Conservation (phyloP, 768 basidiomycete species). For the Daedalea quercina region DNA sequence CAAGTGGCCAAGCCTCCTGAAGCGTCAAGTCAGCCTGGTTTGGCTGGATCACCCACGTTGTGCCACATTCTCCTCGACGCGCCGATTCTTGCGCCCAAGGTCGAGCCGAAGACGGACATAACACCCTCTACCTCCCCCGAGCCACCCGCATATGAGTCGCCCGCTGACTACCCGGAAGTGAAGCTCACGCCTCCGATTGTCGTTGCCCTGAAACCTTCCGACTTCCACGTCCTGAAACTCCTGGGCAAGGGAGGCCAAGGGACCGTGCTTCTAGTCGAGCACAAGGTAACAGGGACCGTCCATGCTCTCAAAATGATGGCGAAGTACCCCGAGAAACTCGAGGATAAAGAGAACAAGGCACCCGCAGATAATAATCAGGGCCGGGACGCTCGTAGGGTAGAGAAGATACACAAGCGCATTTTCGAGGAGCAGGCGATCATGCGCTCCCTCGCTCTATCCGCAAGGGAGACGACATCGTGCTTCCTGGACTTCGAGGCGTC, state of each 20-base stretch:
- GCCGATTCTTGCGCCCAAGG: no score
- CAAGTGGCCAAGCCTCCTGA: neutral
- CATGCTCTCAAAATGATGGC: conserved; percentile 97
- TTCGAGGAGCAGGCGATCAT: conserved; percentile 13
- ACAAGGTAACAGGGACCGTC: conserved; percentile 13
- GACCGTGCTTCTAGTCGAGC: conserved; percentile 18
- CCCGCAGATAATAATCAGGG: conserved; percentile 89
- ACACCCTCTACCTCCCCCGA: no score
- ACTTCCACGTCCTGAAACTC: neutral
- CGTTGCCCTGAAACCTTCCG: neutral
- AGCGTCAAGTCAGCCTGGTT: neutral
- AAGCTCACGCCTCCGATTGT: no score
- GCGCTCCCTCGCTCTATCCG: neutral
- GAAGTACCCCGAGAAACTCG: conserved; percentile 91
- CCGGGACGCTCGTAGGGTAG: conserved; percentile 93
- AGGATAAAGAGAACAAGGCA: conserved; percentile 91
- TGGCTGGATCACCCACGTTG: neutral
- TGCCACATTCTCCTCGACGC: no score
- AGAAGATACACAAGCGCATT: conserved; percentile 70
- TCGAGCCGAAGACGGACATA: no score
- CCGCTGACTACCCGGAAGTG: no score
- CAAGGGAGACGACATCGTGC: neutral
- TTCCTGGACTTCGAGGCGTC: conserved; percentile 9
- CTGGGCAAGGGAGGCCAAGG: conserved; percentile 19
- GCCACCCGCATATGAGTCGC: no score